Base-by-base conservation (phyloP, 768 basidiomycete genomes). In the Xanthoconium purpureum region DNA sequence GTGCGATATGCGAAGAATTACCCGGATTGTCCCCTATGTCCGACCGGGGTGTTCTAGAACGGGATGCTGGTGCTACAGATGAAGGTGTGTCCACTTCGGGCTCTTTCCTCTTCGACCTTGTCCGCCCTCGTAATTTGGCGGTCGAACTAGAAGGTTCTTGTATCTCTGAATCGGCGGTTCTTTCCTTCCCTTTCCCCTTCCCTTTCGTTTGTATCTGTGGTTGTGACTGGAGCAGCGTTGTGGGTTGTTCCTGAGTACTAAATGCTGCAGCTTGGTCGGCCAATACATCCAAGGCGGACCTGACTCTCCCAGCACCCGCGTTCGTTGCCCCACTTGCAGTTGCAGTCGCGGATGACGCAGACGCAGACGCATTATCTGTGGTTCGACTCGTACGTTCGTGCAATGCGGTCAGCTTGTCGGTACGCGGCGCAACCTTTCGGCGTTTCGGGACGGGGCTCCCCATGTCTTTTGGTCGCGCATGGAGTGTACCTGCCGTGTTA, bases 181-280 rank as follows among this genome's bases (percentile, higher is more conserved):
- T 24, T 24, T 24, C 24, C 24, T 50, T 64, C 43, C 60, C 66
- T 35, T 65, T 66, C 15, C 61, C 68, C 47, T 67, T 70, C 7
- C 51, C 68, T 56, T 62, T 62, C 5, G 39, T 18, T 17, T 47
- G 55, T 0, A 36, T 38, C 35, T 37, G 55, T 0, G 38, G 30
- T 30, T 51, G 56, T 1, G 46, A 12, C 30, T 56, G 60, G 15
- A 42, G 24, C 17, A 30, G 47, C 18, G 50, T 15, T 6, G 38
- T n/a, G 6, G 59, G 17, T 52, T 64, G 68, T 58, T 75, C 65
- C 63, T 75, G 58, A 61, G 76, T 66, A 67, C 74, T 70, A 68
- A 80, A 80, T 15, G 73, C 81, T 9, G 84, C 84, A 4, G 88
- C 86, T 66, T 89, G 86, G 60, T 88, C 87, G 1, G 88, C 88